Conservation (phyloP, 495 filamentous ascomycete genomes). For the Talaromyces trachyspermus region DNA sequence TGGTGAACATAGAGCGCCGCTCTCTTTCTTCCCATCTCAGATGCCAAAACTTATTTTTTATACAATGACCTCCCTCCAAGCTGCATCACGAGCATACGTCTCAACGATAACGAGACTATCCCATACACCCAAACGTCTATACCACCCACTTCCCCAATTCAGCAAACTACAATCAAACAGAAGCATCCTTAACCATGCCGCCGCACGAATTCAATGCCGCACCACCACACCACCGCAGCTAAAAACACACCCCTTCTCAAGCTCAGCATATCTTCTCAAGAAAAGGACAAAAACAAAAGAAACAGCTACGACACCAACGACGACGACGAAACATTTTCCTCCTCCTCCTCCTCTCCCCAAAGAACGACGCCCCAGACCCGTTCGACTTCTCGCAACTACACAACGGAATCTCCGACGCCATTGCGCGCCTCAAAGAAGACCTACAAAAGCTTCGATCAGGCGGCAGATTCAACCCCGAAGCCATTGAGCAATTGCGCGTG, state of each 20-base stretch:
- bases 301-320: not conserved
- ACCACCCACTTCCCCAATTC: too few species aligned
- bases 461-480: conserved; percentile 61
- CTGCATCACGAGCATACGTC: too few species aligned
- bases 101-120: too few species aligned
- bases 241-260: not conserved
- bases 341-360: not conserved
- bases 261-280: not conserved
- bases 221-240: not conserved
- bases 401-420: conserved; percentile 46
- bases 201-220: conserved; percentile 1
- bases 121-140: too few species aligned
- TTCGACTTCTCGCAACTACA: conserved; percentile 61
- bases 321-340: not conserved
- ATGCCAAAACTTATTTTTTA: too few species aligned
- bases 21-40: too few species aligned
- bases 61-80: too few species aligned
- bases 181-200: too few species aligned
- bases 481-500: conserved; percentile 59
- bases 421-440: conserved; percentile 52
- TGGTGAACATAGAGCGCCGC: too few species aligned
- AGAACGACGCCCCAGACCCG: conserved; percentile 41
- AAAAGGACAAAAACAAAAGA: conserved; percentile 8
- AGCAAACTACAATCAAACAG: too few species aligned
- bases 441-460: conserved; percentile 59